These are phyloP conservation scores for Fragilaria crotonensis DNA, from an alignment of 108 stramenopile species.

Conservation along the genomic window DNA sequence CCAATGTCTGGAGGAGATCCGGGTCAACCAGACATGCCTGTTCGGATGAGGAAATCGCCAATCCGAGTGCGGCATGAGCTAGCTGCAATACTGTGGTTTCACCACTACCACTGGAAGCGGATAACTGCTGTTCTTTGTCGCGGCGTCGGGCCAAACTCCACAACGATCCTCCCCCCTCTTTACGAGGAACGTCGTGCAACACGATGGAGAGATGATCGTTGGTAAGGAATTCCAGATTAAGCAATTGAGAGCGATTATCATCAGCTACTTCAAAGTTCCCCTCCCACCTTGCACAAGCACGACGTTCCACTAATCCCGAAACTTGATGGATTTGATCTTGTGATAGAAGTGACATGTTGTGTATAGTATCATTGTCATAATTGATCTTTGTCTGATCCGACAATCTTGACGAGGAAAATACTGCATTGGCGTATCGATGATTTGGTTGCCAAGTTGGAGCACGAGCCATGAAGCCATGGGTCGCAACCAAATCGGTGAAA, in stretches of 20 bases:
- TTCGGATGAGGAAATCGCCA: slow-evolving; percentile 22
- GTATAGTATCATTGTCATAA: too few relatives aligned
- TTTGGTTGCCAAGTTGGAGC: too few relatives aligned
- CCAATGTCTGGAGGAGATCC: slow-evolving; percentile 10
- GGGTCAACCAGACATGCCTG: neutral
- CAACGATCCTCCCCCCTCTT: slow-evolving; percentile 40
- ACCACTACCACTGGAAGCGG: neutral
- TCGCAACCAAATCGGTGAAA: too few relatives aligned
- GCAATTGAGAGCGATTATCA: slow-evolving; percentile 23
- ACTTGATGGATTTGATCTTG: neutral
- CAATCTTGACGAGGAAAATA: too few relatives aligned
- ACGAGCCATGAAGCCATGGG: too few relatives aligned
- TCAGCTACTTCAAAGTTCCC: slow-evolving; percentile 51
- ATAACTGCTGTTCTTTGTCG: slow-evolving; percentile 1
- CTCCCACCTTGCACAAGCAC: slow-evolving; percentile 43
- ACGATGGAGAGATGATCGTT: slow-evolving; percentile 24
- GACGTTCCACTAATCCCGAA: slow-evolving; percentile 25
- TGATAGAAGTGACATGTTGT: too few relatives aligned
- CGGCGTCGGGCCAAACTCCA: slow-evolving; percentile 31
- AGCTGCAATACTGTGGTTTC: slow-evolving; percentile 38
- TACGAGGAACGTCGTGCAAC: slow-evolving; percentile 45
- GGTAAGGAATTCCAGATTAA: slow-evolving; percentile 10
- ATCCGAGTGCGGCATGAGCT: slow-evolving; percentile 58
- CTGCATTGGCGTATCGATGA: too few relatives aligned
- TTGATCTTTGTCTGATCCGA: too few relatives aligned